Conservation (phyloP, 2,329 filamentous ascomycete species). For the Dendrostoma leiphaemia region DNA sequence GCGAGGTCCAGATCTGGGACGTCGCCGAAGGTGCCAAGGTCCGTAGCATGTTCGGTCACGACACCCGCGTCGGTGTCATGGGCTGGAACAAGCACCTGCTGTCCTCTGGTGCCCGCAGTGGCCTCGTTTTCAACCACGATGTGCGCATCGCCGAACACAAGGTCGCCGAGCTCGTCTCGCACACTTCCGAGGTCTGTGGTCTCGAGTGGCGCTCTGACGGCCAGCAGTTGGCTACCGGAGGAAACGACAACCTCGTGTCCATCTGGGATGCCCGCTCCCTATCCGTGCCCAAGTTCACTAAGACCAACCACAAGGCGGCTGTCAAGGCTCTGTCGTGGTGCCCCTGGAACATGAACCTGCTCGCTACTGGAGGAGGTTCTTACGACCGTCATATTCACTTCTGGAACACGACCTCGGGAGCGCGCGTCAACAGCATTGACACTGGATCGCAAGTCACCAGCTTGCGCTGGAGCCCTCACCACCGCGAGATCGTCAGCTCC, state of each 20-base stretch:
- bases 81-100: slow-evolving; percentile 98
- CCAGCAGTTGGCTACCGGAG: slow-evolving; percentile 93
- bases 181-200: slow-evolving; percentile 96
- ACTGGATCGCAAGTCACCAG: slow-evolving; percentile 97
- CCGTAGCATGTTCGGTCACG: slow-evolving; percentile 97
- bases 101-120: slow-evolving; percentile 90
- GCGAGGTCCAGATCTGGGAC: slow-evolving; percentile 99
- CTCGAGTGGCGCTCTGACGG: slow-evolving; percentile 97
- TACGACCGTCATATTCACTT: slow-evolving; percentile 99
- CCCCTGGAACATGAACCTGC: slow-evolving; percentile 96
- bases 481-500: slow-evolving; percentile 97
- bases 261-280: slow-evolving; percentile 98
- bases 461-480: slow-evolving; percentile 92
- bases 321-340: slow-evolving; percentile 99
- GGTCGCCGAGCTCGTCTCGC: slow-evolving; percentile 91
- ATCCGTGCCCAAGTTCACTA: slow-evolving; percentile 94
- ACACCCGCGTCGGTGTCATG: slow-evolving; percentile 96
- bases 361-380: slow-evolving; percentile 92
- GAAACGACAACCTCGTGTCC: slow-evolving; percentile 97
- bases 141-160: slow-evolving; percentile 98
- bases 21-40: slow-evolving; percentile 93
- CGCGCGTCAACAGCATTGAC: slow-evolving; percentile 98
- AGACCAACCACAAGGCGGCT: slow-evolving; percentile 98
- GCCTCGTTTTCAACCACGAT: slow-evolving; percentile 97
- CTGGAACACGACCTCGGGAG: slow-evolving; percentile 98